A percentile compares a stretch with the other conserved stretches of the same genome.
phyloP scores from a whole-genome alignment of 495 filamentous ascomycete species.

The Podospora tetraspora region DNA sequence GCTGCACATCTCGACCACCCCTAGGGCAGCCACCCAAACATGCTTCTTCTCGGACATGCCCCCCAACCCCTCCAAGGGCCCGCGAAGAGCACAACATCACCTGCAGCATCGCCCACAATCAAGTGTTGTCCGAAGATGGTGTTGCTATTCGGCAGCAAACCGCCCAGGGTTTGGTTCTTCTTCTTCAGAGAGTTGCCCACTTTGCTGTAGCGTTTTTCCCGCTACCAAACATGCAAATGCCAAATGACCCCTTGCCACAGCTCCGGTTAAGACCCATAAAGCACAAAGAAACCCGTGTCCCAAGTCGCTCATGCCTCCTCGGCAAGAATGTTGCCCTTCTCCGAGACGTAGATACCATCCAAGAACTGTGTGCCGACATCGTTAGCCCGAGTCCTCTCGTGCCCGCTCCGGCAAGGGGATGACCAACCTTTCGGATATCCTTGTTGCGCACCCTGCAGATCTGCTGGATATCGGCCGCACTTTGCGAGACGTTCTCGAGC shows the following conservation, averaged over 20 bases:
- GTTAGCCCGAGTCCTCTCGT: too few relatives aligned
- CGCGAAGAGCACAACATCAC: conserved; percentile 7
- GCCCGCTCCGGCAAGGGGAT: background rate
- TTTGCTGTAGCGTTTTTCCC: conserved; percentile 42
- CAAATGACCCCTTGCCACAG: conserved; percentile 33
- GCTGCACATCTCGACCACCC: background rate
- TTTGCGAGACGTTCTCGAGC: conserved; percentile 93
- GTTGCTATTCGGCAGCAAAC: conserved; percentile 18
- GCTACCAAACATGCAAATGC: conserved; percentile 58
- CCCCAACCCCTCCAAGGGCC: background rate
- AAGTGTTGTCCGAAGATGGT: conserved; percentile 8
- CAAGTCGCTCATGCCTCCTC: conserved; percentile 50
- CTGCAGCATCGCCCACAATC: background rate
- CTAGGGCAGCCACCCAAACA: background rate
- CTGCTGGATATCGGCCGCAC: conserved; percentile 97
- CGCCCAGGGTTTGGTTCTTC: conserved; percentile 26
- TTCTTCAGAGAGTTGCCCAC: conserved; percentile 39
- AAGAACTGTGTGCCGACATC: conserved; percentile 78
- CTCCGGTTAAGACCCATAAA: conserved; percentile 41
- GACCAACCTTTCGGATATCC: conserved; percentile 96
- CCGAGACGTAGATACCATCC: conserved; percentile 98
- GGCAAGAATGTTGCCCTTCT: conserved; percentile 80
- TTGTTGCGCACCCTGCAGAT: conserved; percentile 99
- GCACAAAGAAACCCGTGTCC: conserved; percentile 46
- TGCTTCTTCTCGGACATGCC: background rate